Evolutionary conservation across 2,329 filamentous ascomycete genomes (phyloP).

Genomic region (Tolypocladium sp.): DNA sequence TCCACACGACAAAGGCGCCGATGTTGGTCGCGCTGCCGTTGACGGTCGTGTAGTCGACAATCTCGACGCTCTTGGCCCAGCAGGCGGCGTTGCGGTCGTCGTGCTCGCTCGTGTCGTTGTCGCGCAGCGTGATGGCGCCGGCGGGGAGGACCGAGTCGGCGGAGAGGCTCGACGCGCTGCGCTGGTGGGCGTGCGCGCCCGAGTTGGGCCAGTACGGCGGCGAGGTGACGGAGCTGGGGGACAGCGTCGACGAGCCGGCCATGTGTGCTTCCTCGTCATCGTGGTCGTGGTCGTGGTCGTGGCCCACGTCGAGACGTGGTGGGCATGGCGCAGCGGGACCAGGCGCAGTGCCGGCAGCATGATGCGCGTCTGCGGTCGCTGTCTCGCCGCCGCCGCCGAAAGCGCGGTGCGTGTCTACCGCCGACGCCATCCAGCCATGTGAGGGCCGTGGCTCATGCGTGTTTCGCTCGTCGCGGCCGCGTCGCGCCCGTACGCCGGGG

Average conservation of each 20-base stretch:
- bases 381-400: not conserved
- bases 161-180: constrained; percentile 35
- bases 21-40: constrained; percentile 48
- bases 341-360: not conserved
- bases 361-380: not conserved
- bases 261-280: not conserved
- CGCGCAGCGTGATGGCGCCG: constrained; percentile 51
- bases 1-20: constrained; percentile 95
- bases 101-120: constrained; percentile 47
- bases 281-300: constrained; percentile 6
- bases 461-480: not conserved
- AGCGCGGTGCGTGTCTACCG: constrained; percentile 16
- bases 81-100: constrained; percentile 47
- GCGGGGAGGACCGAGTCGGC: constrained; percentile 37
- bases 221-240: constrained; percentile 21
- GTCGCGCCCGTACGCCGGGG: not conserved
- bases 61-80: constrained; percentile 55
- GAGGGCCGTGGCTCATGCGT: constrained; percentile 7
- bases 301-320: not conserved
- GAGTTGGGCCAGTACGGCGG: constrained; percentile 36
- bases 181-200: constrained; percentile 20
- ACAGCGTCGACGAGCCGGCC: constrained; percentile 12
- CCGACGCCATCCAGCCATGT: constrained; percentile 25
- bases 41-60: constrained; percentile 47
- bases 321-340: not conserved